Evolutionary conservation across 257 asterid genomes (phyloP).

Genomic region (Plectranthus barbatus): DNA sequence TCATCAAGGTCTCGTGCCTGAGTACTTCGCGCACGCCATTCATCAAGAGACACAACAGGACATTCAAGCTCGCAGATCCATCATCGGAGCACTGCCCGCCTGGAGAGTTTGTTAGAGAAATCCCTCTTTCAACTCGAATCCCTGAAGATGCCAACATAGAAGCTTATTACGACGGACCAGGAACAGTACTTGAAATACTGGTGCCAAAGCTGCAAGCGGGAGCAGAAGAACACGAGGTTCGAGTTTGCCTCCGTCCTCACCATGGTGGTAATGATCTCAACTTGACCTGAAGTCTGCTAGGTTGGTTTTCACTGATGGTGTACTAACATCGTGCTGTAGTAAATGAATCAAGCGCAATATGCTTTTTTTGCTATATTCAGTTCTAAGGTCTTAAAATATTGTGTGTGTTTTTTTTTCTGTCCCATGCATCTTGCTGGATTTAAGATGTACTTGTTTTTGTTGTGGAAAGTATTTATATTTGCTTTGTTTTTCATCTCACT

Average conservation of each 20-base stretch:
- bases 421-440: not conserved
- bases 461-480: slow-evolving; percentile 7
- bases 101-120: slow-evolving; percentile 41
- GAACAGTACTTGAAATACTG: slow-evolving; percentile 34
- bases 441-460: slow-evolving; percentile 7
- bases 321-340: not conserved
- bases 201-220: slow-evolving; percentile 42
- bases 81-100: slow-evolving; percentile 47
- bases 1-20: slow-evolving; percentile 30
- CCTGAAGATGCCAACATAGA: slow-evolving; percentile 47
- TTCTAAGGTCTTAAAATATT: not conserved
- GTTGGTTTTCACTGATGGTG: not conserved
- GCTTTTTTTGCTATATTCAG: not conserved
- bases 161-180: slow-evolving; percentile 35
- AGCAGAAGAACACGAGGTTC: slow-evolving; percentile 42
- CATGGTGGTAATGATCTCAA: slow-evolving; percentile 35
- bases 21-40: slow-evolving; percentile 31
- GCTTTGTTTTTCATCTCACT: not conserved
- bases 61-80: slow-evolving; percentile 33
- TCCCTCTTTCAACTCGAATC: slow-evolving; percentile 33
- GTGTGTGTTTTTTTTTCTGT: slow-evolving; percentile 17
- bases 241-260: slow-evolving; percentile 43
- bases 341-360: not conserved
- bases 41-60: slow-evolving; percentile 37
- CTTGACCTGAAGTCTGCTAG: slow-evolving; percentile 24